These are phyloP conservation scores for Teratosphaeria nubilosa DNA, from an alignment of 2,329 filamentous ascomycete genomes.

Conservation along the genomic window DNA sequence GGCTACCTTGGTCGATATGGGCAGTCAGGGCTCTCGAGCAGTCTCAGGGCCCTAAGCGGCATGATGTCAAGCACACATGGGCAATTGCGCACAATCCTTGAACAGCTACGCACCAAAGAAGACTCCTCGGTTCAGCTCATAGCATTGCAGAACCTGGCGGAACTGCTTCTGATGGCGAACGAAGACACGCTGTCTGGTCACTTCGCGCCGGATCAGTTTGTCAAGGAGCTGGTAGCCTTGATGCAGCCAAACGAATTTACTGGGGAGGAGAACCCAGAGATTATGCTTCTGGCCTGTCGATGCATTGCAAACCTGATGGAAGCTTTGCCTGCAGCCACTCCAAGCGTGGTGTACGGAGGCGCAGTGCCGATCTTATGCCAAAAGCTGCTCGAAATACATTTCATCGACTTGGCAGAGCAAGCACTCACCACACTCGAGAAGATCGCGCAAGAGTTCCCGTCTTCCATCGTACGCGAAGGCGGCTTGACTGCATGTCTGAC, in stretches of 20 bases:
- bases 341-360: slow-evolving; percentile 94
- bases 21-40: slow-evolving; percentile 60
- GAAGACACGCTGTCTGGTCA: slow-evolving; percentile 94
- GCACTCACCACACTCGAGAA: slow-evolving; percentile 93
- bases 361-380: slow-evolving; percentile 90
- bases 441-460: slow-evolving; percentile 91
- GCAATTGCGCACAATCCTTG: slow-evolving; percentile 56
- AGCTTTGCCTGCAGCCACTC: slow-evolving; percentile 80
- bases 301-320: slow-evolving; percentile 98
- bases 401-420: slow-evolving; percentile 95
- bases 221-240: slow-evolving; percentile 82
- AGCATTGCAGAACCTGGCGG: slow-evolving; percentile 83
- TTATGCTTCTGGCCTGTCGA: slow-evolving; percentile 92
- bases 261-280: slow-evolving; percentile 83
- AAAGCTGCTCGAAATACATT: slow-evolving; percentile 90
- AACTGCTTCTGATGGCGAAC: slow-evolving; percentile 86
- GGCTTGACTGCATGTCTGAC: slow-evolving; percentile 91
- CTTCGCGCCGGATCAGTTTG: slow-evolving; percentile 86
- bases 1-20: slow-evolving; percentile 58
- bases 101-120: slow-evolving; percentile 65
- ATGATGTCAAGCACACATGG: slow-evolving; percentile 82
- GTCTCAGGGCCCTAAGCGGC: slow-evolving; percentile 75
- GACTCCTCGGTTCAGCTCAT: slow-evolving; percentile 82
- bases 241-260: slow-evolving; percentile 81
- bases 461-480: slow-evolving; percentile 89